Evolutionary conservation across 139 green algal genomes (phyloP), one percentile per base, ranked within the genome.

Genomic region (Chlorella vulgaris): DNA sequence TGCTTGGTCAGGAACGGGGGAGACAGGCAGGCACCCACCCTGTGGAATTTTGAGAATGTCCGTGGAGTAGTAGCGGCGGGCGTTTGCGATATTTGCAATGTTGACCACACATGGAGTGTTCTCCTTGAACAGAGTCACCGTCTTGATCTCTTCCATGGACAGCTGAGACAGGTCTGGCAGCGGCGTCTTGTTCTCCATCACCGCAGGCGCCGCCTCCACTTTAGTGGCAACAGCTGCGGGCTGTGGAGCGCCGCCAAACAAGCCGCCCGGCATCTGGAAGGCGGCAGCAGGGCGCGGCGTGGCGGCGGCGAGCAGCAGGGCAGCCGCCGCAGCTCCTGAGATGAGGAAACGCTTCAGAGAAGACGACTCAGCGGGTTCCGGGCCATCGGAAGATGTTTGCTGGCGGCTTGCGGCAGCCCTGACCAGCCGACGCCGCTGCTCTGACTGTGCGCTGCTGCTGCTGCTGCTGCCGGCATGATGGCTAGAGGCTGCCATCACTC

Each of bases 61-160:
- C 36, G 88, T 87, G 0, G 76, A 78, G 63, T 86, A 85, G 35
- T 61, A 74, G 55, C 42, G 42, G 21, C 71, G 55, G 7, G 66
- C 67, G 22, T 42, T 33, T 0, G 73, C 66, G 24, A 91, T 87
- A 66, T 92, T 94, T 24, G 81, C 74, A 19, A 94, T 93, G 85
- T 94, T 91, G 33, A 94, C 90, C 7, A 94, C 90, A 22, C 83
- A 81, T 15, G 90, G 89, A 2, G 88, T 93, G 86, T 86, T 92
- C 13, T 61, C 42, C 35, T 88, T 76, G 63, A 93, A 93, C 15
- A 93, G 76, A 66, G 79, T 36, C 24, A 93, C 84, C 1, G 83
- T 90, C 36, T 62, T 69, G 35, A 85, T 31, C 55, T 93, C 90
- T 0, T 91, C 90, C 3, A 68, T 8, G 18, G 76, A 81, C 33